Conservation (phyloP, 805 yeast species). For the Blastobotrys muscicola region DNA sequence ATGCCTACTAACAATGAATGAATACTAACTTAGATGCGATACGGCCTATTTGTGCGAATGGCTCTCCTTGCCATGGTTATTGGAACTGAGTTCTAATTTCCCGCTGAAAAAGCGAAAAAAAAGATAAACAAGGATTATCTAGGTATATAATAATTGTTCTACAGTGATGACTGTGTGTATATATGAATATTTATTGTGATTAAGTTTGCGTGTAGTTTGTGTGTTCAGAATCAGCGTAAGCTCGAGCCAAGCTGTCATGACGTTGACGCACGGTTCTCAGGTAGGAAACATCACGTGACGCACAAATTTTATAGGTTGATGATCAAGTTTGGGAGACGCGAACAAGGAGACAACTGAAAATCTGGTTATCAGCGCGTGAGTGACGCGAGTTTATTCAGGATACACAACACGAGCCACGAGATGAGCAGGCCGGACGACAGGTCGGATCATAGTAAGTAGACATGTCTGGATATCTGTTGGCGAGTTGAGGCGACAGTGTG, state of each 20-base stretch:
- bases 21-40: constrained; percentile 54
- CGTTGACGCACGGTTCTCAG: not conserved
- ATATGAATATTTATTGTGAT: constrained; percentile 2
- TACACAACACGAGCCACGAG: not conserved
- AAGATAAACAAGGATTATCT: not conserved
- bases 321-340: too few species aligned
- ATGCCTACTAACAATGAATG: too few species aligned
- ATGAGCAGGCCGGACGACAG: not conserved
- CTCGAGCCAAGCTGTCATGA: too few species aligned
- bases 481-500: too few species aligned
- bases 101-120: not conserved
- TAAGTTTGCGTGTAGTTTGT: not conserved
- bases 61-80: constrained; percentile 96
- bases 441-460: not conserved
- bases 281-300: not conserved
- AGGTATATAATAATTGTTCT: not conserved
- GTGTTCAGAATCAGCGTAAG: not conserved
- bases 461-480: not conserved
- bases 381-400: not conserved
- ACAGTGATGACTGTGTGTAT: not conserved
- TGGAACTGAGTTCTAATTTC: constrained; percentile 68
- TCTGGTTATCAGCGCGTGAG: not conserved
- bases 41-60: constrained; percentile 97
- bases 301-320: not conserved
- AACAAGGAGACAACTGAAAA: not conserved